Evolutionary conservation across 257 asterid genomes (phyloP).

Genomic region (Plectranthus barbatus): DNA sequence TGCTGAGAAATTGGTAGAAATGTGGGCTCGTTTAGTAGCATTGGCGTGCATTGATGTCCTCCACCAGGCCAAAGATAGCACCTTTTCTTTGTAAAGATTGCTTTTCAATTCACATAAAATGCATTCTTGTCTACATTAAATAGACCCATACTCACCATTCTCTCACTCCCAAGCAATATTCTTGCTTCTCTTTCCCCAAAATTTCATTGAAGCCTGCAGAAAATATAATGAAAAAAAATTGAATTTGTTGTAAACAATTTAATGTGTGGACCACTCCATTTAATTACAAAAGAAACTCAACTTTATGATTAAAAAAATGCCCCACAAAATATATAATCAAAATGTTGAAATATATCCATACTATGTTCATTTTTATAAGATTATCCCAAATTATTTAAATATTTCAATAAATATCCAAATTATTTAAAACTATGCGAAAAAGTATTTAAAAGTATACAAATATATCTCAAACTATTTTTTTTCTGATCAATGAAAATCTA

Average conservation of each 20-base stretch:
- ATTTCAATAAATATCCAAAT: too few species aligned
- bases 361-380: too few species aligned
- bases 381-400: too few species aligned
- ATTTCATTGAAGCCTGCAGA: too few species aligned
- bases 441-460: too few species aligned
- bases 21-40: slow-evolving; percentile 21
- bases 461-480: too few species aligned
- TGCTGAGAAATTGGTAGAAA: background rate
- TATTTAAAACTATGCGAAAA: too few species aligned
- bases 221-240: too few species aligned
- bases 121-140: slow-evolving; percentile 22
- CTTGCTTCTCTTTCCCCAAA: background rate
- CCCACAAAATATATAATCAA: background rate
- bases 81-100: slow-evolving; percentile 18
- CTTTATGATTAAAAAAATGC: background rate
- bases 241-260: too few species aligned
- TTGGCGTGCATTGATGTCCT: slow-evolving; percentile 35
- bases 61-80: slow-evolving; percentile 13
- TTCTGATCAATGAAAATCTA: too few species aligned
- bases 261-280: background rate
- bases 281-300: background rate
- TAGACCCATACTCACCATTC: background rate
- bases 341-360: too few species aligned
- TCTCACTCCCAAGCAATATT: background rate
- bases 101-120: slow-evolving; percentile 20